Base-by-base conservation (phyloP, 495 filamentous ascomycete species). In the Penicillium parvum region DNA sequence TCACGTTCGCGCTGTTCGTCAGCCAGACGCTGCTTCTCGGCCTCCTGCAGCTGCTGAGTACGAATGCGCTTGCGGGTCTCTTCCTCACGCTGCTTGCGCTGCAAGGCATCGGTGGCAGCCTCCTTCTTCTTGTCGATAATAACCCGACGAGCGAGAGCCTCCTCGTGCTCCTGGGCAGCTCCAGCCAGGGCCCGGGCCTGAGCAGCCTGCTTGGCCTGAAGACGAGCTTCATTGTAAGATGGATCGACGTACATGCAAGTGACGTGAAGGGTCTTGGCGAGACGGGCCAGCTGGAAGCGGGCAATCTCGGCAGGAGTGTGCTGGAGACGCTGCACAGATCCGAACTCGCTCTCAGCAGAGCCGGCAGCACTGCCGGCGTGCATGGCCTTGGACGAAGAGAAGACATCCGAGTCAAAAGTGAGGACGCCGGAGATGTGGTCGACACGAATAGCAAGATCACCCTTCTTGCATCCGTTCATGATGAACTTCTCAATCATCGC, bases 401-500 rank as follows among this genome's bases (percentile, higher is more conserved):
- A 97, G 45, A 97, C 87, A 64, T 98, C 92, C 39, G 90, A 90
- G 59, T 98, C 92, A 55, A 98, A 98, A 55, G 89, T 96, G 36
- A 98, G 80, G 34, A 96, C 83, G 38, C 94, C 89, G 18, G 89
- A 86, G 46, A 88, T 87, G 64, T 98, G 92, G 57, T 97, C 86
- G 57, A 98, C 86, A 43, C 92, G 90, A 58, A 98, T 96, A 30
- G 92, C 84, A 35, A 98, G 78, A 55, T 98, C 94, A 21, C 92
- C 92, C 77, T 98, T 98, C 80, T 98, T 98, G 78, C 92, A 96
- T 46, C 92, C 92, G 68, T 98, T 98, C 92, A 98, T 98, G 76
- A 98, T 96, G 77, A 98, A 98, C 72, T 98, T 98, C 73, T 98
- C 92, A 45, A 98, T 95, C 48, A 86, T 95, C 51, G 81, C 83